phyloP scores from a whole-genome alignment of 441 rosid genomes.

The Omphalea diandra region DNA sequence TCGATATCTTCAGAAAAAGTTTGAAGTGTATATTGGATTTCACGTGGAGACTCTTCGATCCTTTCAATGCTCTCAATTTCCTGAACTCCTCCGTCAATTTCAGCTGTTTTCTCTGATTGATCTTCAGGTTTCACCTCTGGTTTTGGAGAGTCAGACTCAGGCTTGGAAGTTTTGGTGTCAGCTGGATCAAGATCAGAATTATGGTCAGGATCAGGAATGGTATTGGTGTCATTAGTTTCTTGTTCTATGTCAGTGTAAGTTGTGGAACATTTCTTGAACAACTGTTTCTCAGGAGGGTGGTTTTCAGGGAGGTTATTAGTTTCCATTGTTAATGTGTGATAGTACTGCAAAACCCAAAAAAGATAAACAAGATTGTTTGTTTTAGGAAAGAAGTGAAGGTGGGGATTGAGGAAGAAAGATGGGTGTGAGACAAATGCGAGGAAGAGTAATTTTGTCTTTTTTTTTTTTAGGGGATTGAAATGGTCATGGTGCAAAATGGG shows the following conservation, averaged over 20 bases:
- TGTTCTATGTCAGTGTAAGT: constrained; percentile 10
- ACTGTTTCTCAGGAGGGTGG: neutral
- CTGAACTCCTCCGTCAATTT: neutral
- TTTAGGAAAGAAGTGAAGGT: neutral
- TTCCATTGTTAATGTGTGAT: constrained; percentile 12
- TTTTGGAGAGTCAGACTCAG: neutral
- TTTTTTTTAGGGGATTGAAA: constrained; percentile 28
- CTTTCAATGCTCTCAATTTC: constrained; percentile 7
- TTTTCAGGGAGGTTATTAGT: constrained; percentile 7
- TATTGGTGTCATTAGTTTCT: neutral
- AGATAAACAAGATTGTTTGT: neutral
- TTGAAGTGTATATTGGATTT: constrained; percentile 40
- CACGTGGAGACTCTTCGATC: constrained; percentile 21
- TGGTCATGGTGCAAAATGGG: constrained; percentile 22
- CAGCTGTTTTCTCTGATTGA: neutral
- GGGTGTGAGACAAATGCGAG: constrained; percentile 9
- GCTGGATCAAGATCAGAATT: neutral
- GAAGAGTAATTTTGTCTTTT: constrained; percentile 1
- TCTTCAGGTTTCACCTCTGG: neutral
- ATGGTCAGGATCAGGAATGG: neutral
- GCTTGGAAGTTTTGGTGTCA: neutral
- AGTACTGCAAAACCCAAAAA: constrained; percentile 15
- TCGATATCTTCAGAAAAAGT: constrained; percentile 53
- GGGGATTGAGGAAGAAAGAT: neutral
- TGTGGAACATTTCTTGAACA: neutral